Evolutionary conservation across 202 grass and related monocot genomes (phyloP), one percentile per base, ranked within the genome.

Genomic region (Zizania palustris): DNA sequence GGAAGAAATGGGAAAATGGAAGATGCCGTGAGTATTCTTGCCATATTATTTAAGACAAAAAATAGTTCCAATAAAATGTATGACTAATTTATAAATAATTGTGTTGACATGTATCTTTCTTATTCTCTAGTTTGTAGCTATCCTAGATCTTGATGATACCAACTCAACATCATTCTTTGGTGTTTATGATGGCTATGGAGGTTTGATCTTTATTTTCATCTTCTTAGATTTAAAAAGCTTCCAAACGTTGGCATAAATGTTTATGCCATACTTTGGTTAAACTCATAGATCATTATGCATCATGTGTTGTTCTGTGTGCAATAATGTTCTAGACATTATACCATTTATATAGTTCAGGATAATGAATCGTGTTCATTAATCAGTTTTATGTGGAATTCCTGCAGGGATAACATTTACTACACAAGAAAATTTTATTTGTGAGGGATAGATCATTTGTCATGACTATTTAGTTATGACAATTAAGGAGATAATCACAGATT

Each of bases 161-260:
- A 18, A 2, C 22, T 35, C 6, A 43, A 80, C 83, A 36, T 80
- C 76, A 68, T 85, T 85, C 69, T 85, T 85, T 85, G 83, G 62
- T 80, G 36, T 85, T 74, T 85, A 62, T 80, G 83, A 80, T 80
- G 83, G 83, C 43, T 76, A 80, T 80, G 76, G 76, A 85, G 83
- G 83, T 85, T 79, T 74, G 69, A 74, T 69, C 44, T 54, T 67
- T 6, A 33, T 50, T 62, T 20, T 60, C 11, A 69, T 69, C 57
- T 18, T 73, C 6, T 49, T 74, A 48, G 58, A 66, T 20, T 79
- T 37, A 22, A 22, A 66, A 77, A 5, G 39, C 9, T 62, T 69
- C 55, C 46, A 36, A 19, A 41, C 44, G 6, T 77, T 56, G 44
- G 64, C 73, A 77, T n/a, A 55, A n/a, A 22, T 38, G n/a, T 55